Evolutionary conservation across 257 asterid genomes (phyloP).

Genomic region (Fraxinus quadrangulata): DNA sequence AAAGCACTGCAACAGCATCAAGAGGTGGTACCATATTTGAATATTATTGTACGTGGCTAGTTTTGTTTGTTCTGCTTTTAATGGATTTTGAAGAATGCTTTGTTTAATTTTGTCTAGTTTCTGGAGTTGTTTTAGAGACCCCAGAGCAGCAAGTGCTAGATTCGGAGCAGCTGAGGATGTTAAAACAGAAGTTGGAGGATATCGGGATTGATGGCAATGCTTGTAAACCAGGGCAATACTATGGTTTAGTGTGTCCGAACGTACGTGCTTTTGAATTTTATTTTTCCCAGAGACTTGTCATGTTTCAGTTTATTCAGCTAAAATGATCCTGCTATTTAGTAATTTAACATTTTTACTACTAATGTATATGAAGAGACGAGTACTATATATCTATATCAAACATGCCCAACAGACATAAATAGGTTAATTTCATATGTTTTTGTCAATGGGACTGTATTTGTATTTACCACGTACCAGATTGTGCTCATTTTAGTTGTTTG

Average conservation of each 20-base stretch:
- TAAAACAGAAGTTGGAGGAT: conserved; percentile 54
- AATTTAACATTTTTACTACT: neutral
- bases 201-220: conserved; percentile 53
- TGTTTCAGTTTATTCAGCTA: conserved; percentile 4
- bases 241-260: conserved; percentile 59
- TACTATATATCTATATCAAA: neutral
- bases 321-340: neutral
- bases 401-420: too few species aligned
- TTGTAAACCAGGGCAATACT: conserved; percentile 69
- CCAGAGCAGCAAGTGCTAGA: conserved; percentile 42
- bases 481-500: neutral
- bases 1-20: neutral
- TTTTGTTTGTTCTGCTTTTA: neutral
- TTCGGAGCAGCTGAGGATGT: conserved; percentile 31
- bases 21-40: neutral
- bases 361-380: neutral
- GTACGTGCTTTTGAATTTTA: conserved; percentile 43
- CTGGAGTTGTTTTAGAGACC: conserved; percentile 45
- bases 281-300: conserved; percentile 3
- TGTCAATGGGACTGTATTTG: neutral
- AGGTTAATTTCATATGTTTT: neutral
- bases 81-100: neutral
- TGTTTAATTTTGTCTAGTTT: conserved; percentile 35
- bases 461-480: neutral
- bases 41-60: neutral